Evolutionary conservation across 441 rosid genomes (phyloP).

Genomic region (Aleurites moluccanus): DNA sequence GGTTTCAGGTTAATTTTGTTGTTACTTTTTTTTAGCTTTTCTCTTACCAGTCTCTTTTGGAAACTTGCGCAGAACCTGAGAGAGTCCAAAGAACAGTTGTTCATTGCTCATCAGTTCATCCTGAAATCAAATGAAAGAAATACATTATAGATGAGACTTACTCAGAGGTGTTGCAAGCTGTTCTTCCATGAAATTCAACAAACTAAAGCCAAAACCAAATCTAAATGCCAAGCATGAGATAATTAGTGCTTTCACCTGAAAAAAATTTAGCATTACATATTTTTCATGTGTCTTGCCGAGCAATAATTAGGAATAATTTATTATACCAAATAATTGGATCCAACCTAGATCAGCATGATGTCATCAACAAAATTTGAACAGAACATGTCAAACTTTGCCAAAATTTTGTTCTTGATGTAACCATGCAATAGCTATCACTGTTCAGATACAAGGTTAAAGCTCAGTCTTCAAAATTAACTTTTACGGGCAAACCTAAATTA

Average conservation of each 20-base stretch:
- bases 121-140: conserved; percentile 43
- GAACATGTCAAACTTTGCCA: conserved; percentile 6
- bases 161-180: conserved; percentile 17
- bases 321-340: conserved; percentile 8
- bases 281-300: not conserved
- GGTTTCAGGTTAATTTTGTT: not conserved
- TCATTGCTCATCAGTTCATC: conserved; percentile 97
- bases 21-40: conserved; percentile 12
- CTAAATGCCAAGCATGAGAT: conserved; percentile 3
- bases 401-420: not conserved
- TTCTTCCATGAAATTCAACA: conserved; percentile 12
- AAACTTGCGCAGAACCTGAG: conserved; percentile 94
- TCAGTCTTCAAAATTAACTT: not conserved
- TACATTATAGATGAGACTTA: conserved; percentile 21
- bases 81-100: conserved; percentile 91
- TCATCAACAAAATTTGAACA: not conserved
- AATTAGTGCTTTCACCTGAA: not conserved
- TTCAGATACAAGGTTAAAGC: not conserved
- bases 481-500: not conserved
- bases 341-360: conserved; percentile 8
- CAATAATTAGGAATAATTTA: conserved; percentile 9
- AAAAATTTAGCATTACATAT: not conserved
- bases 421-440: not conserved
- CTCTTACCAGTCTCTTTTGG: conserved; percentile 91
- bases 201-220: conserved; percentile 10